These are phyloP conservation scores for Colletotrichum sp. DNA, from an alignment of 2,329 filamentous ascomycete genomes.

Conservation along the genomic window DNA sequence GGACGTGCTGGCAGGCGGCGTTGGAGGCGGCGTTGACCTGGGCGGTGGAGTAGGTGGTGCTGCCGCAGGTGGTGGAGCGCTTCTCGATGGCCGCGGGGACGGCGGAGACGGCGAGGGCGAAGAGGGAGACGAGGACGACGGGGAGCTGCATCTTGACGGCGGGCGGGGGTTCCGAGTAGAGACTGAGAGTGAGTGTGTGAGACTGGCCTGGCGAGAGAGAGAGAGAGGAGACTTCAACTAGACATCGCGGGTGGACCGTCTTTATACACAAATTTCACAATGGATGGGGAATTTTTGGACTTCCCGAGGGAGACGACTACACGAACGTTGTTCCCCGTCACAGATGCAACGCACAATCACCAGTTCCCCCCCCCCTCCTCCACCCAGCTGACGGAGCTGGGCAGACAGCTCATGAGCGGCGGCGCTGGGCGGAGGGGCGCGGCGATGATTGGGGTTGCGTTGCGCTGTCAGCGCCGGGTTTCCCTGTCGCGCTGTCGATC, in stretches of 20 bases:
- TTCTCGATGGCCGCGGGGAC: conserved; percentile 14
- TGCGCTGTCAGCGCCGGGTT: not conserved
- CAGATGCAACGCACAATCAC: not conserved
- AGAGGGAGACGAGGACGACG: conserved; percentile 17
- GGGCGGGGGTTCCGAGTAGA: not conserved
- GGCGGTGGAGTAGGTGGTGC: conserved; percentile 53
- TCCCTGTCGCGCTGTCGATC: not conserved
- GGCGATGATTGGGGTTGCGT: not conserved
- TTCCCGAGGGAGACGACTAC: not conserved
- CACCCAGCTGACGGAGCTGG: not conserved
- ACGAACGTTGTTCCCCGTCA: not conserved
- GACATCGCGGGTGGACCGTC: not conserved
- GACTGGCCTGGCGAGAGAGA: not conserved
- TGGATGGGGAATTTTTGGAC: not conserved
- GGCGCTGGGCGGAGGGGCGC: not conserved
- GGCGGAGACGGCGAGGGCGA: conserved; percentile 16
- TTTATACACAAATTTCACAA: not conserved
- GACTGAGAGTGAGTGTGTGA: not conserved
- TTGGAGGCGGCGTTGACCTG: conserved; percentile 55
- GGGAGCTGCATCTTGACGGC: conserved; percentile 18
- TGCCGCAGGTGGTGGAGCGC: conserved; percentile 58
- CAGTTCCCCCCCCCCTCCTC: not conserved
- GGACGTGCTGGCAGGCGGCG: conserved; percentile 58
- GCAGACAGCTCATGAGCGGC: not conserved
- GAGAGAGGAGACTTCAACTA: not conserved